A percentile compares a stretch with the other conserved stretches of the same genome.
Conservation (phyloP, 2,329 filamentous ascomycete genomes). For the Piedraia hortae region DNA sequence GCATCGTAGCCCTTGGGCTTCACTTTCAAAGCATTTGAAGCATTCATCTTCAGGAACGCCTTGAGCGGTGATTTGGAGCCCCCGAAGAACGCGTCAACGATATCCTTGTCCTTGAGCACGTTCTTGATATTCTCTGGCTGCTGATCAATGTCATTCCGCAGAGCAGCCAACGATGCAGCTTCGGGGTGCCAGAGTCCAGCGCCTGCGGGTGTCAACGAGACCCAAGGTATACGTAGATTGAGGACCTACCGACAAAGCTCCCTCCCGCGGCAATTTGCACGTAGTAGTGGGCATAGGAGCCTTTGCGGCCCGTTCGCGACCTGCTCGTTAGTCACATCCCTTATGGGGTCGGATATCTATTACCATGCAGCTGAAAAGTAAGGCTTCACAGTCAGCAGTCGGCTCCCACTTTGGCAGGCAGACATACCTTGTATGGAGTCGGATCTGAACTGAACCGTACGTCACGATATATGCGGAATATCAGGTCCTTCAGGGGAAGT, state of each 20-base stretch:
- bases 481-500: constrained; percentile 58
- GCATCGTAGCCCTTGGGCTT: constrained; percentile 57
- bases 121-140: constrained; percentile 41
- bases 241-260: constrained; percentile 46
- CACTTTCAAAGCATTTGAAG: constrained; percentile 52
- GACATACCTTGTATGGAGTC: constrained; percentile 59
- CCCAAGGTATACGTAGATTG: not conserved
- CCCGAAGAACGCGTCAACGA: constrained; percentile 38
- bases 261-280: constrained; percentile 45
- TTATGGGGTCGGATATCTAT: not conserved
- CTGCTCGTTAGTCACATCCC: constrained; percentile 1
- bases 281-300: constrained; percentile 71
- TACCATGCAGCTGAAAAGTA: constrained; percentile 2
- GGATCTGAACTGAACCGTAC: constrained; percentile 22
- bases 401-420: constrained; percentile 1
- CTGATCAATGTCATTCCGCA: constrained; percentile 51
- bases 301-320: constrained; percentile 67
- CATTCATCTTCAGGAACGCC: constrained; percentile 42
- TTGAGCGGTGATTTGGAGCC: constrained; percentile 32
- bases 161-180: constrained; percentile 30
- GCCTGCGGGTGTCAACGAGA: too few species aligned
- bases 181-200: constrained; percentile 66
- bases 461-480: constrained; percentile 71
- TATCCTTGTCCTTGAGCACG: constrained; percentile 30
- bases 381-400: constrained; percentile 1